These are phyloP conservation scores for Boletus fagicola DNA, from an alignment of 768 basidiomycete species.

Conservation along the genomic window DNA sequence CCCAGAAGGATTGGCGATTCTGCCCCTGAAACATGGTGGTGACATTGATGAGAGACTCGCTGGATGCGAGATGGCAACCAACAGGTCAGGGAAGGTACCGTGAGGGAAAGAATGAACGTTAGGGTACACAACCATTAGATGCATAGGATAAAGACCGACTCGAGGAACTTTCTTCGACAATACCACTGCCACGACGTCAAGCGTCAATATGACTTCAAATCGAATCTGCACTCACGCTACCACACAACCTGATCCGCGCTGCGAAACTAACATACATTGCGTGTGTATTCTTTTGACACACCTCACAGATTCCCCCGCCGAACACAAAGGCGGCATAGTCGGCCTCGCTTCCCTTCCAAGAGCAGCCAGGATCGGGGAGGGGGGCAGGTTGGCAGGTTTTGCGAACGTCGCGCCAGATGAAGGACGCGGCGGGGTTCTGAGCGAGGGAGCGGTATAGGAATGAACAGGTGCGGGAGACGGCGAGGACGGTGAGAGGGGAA, in stretches of 20 bases:
- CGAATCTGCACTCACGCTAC: slow-evolving; percentile 28
- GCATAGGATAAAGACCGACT: slow-evolving; percentile 12
- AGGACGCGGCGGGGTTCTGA: slow-evolving; percentile 40
- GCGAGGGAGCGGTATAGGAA: slow-evolving; percentile 50
- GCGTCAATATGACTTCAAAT: neutral
- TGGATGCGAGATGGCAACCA: neutral
- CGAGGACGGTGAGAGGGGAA: slow-evolving; percentile 56
- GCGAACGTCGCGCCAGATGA: slow-evolving; percentile 61
- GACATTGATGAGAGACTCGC: slow-evolving; percentile 14
- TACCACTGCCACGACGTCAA: slow-evolving; percentile 14
- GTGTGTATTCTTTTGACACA: slow-evolving; percentile 43
- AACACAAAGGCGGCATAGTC: slow-evolving; percentile 67
- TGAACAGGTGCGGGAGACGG: slow-evolving; percentile 58
- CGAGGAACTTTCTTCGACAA: slow-evolving; percentile 17
- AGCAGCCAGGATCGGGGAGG: slow-evolving; percentile 43
- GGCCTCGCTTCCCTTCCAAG: slow-evolving; percentile 45
- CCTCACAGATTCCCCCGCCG: slow-evolving; percentile 55
- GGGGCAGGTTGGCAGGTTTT: slow-evolving; percentile 31
- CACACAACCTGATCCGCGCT: slow-evolving; percentile 46
- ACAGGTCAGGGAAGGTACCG: too few species aligned
- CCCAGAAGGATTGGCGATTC: slow-evolving; percentile 10
- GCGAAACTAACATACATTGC: slow-evolving; percentile 48
- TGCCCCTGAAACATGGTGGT: neutral
- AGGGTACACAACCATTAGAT: neutral
- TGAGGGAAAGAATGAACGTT: neutral